Evolutionary conservation across 257 asterid genomes (phyloP).

Genomic region (Knoxia roxburghii): DNA sequence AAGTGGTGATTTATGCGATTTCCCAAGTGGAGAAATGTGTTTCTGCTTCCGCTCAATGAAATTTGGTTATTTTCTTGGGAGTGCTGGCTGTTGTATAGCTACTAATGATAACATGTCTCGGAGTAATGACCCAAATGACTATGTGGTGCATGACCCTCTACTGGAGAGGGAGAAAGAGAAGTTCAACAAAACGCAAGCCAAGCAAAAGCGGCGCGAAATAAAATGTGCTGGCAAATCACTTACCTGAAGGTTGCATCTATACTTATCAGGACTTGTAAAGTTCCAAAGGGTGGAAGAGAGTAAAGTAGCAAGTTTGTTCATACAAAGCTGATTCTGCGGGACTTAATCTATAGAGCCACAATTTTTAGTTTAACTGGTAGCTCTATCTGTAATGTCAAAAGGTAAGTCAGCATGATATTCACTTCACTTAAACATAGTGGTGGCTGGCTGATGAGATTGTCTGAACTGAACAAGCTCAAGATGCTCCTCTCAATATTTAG

Average conservation of each 20-base stretch:
- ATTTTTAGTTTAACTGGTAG: neutral
- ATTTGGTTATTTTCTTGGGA: neutral
- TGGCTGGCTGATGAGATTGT: too few species aligned
- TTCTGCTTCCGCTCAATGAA: too few species aligned
- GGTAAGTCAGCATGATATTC: neutral
- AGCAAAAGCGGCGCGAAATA: conserved; percentile 71
- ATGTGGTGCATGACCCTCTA: conserved; percentile 88
- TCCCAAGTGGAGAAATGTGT: neutral
- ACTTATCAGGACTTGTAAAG: neutral
- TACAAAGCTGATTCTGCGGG: neutral
- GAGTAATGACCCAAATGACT: conserved; percentile 82
- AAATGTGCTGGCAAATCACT: conserved; percentile 98
- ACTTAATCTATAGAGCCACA: neutral
- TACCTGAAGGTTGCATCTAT: conserved; percentile 31
- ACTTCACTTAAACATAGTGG: too few species aligned
- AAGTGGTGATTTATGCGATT: neutral
- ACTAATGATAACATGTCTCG: conserved; percentile 58
- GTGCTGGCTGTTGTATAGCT: neutral
- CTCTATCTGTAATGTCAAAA: neutral
- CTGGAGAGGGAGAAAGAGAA: conserved; percentile 94
- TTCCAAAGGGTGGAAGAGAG: neutral
- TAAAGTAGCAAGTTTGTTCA: neutral
- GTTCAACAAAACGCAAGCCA: conserved; percentile 86
- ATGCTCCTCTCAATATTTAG: too few species aligned
- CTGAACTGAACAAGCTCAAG: too few species aligned